A percentile compares a stretch with the other conserved stretches of the same genome.
Conservation (phyloP, 768 basidiomycete species). For the Cystofilobasidium bisporidii region DNA sequence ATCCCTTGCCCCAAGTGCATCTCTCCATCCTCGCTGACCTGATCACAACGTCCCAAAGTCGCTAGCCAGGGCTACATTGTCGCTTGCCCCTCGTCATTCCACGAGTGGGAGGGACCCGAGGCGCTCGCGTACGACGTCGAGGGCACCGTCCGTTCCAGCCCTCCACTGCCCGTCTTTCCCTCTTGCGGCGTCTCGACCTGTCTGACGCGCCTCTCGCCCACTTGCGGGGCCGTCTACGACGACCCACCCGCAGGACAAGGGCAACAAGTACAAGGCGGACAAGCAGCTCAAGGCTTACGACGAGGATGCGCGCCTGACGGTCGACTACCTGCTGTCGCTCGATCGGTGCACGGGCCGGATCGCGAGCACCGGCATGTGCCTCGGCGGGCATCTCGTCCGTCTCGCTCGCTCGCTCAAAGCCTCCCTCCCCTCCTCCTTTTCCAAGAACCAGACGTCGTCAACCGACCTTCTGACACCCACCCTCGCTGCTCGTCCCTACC, state of each 20-base stretch:
- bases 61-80: slow-evolving; percentile 48
- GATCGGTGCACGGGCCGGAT: slow-evolving; percentile 85
- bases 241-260: too few species aligned
- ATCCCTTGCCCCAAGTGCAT: too few species aligned
- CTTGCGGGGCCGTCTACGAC: too few species aligned
- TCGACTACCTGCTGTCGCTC: slow-evolving; percentile 64
- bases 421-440: slow-evolving; percentile 47
- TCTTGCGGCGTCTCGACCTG: too few species aligned
- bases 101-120: slow-evolving; percentile 85
- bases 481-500: too few species aligned
- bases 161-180: too few species aligned
- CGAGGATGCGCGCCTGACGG: slow-evolving; percentile 70
- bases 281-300: slow-evolving; percentile 81
- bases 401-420: slow-evolving; percentile 33
- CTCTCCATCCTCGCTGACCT: too few species aligned
- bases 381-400: slow-evolving; percentile 34
- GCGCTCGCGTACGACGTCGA: slow-evolving; percentile 45
- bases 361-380: slow-evolving; percentile 43
- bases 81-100: slow-evolving; percentile 49
- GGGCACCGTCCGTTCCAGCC: slow-evolving; percentile 75
- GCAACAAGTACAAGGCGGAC: slow-evolving; percentile 52
- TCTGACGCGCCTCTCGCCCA: too few species aligned
- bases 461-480: too few species aligned
- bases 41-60: slow-evolving; percentile 66
- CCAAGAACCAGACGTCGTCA: too few species aligned